Percentiles rank a stretch among this genome's conserved stretches.
These are phyloP conservation scores for Tricholoma sp. DNA, from an alignment of 768 basidiomycete genomes.

Conservation along the genomic window DNA sequence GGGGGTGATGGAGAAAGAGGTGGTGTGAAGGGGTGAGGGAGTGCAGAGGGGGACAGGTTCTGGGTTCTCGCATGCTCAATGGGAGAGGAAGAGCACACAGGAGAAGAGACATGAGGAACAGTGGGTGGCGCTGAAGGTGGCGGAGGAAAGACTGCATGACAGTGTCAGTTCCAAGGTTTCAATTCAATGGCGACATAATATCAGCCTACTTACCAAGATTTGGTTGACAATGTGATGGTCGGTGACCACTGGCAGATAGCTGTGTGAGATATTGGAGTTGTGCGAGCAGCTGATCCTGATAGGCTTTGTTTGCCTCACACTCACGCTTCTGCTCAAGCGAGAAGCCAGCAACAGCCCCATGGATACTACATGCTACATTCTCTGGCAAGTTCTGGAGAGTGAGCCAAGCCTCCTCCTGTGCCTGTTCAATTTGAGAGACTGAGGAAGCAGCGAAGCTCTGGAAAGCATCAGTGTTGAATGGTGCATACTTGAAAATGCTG, in stretches of 20 bases:
- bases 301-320: no score
- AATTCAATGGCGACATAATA: neutral
- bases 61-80: neutral
- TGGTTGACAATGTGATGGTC: neutral
- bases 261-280: neutral
- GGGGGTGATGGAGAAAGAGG: neutral
- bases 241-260: neutral
- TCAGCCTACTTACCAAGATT: neutral
- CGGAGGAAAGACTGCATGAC: neutral
- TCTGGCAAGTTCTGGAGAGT: neutral
- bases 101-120: neutral
- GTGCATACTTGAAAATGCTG: constrained; percentile 19
- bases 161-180: neutral
- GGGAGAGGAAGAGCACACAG: neutral
- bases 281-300: neutral
- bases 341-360: neutral
- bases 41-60: neutral
- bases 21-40: neutral
- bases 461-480: constrained; percentile 22
- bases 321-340: neutral
- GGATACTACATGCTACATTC: neutral
- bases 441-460: constrained; percentile 11
- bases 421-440: neutral
- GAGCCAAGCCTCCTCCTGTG: neutral
- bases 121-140: neutral